These are phyloP conservation scores for Raphidocelis subcapitata DNA, from an alignment of 139 green algal species.

Conservation along the genomic window DNA sequence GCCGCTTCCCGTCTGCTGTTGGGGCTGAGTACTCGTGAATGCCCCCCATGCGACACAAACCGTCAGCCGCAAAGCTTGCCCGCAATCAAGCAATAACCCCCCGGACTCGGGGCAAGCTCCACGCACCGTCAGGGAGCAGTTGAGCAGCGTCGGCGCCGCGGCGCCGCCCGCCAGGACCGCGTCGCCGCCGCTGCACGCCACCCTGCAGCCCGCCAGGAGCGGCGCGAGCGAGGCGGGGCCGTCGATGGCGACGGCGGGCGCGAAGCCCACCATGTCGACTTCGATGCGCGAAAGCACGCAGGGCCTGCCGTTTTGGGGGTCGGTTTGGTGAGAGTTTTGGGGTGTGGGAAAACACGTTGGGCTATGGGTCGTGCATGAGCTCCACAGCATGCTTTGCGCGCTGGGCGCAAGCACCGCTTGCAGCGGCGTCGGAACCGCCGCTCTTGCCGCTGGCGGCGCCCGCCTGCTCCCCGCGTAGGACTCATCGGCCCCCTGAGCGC, in stretches of 20 bases:
- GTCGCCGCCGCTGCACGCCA: constrained; percentile 20
- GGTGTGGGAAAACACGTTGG: too few species aligned
- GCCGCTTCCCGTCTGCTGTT: too few species aligned
- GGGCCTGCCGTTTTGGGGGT: constrained; percentile 1
- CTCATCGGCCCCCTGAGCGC: too few species aligned
- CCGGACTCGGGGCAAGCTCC: too few species aligned
- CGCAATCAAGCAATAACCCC: neutral
- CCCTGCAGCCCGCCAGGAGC: neutral
- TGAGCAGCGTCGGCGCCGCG: constrained; percentile 8
- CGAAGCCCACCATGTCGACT: constrained; percentile 28
- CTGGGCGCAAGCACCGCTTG: too few species aligned
- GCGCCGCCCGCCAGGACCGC: neutral
- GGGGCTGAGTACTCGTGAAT: too few species aligned
- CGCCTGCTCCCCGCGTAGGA: too few species aligned
- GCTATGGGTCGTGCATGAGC: too few species aligned
- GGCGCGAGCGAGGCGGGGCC: neutral
- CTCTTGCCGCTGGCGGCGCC: too few species aligned
- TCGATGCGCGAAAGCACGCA: constrained; percentile 3
- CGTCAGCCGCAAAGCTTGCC: neutral
- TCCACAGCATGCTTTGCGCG: too few species aligned
- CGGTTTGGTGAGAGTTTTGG: neutral
- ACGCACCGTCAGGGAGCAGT: constrained; percentile 18
- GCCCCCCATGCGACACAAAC: too few species aligned
- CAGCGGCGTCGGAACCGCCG: too few species aligned
- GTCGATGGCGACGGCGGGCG: neutral